phyloP scores from a whole-genome alignment of 805 yeast species.

The Starmerella bombi region DNA sequence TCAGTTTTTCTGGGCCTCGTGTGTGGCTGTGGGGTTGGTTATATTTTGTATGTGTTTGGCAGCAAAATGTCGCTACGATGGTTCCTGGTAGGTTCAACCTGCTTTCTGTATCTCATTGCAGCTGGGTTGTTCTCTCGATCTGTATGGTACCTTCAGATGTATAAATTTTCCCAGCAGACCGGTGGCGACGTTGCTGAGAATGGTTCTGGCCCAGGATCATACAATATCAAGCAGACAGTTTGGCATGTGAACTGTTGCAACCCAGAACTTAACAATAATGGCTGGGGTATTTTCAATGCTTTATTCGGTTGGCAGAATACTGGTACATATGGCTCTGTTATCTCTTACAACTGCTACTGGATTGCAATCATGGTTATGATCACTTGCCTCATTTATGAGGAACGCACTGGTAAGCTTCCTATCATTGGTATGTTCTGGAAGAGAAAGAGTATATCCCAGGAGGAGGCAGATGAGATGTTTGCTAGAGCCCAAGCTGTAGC shows the following conservation, averaged over 20 bases:
- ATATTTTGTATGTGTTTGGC: constrained; percentile 66
- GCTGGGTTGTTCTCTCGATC: constrained; percentile 92
- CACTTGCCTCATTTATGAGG: constrained; percentile 61
- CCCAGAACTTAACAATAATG: constrained; percentile 60
- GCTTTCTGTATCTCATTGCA: constrained; percentile 74
- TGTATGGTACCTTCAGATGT: constrained; percentile 73
- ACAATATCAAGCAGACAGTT: constrained; percentile 62
- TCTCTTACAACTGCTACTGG: constrained; percentile 88
- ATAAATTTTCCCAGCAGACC: constrained; percentile 47
- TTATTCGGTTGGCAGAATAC: constrained; percentile 95
- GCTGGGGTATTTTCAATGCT: constrained; percentile 96
- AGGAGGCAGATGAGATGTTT: constrained; percentile 29
- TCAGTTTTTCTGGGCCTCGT: constrained; percentile 82
- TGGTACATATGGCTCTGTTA: constrained; percentile 84
- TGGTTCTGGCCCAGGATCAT: constrained; percentile 93
- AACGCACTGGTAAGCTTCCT: constrained; percentile 73
- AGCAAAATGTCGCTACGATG: constrained; percentile 70
- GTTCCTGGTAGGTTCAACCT: constrained; percentile 76
- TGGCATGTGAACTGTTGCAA: constrained; percentile 98
- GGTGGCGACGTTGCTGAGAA: constrained; percentile 94
- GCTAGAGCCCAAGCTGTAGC: constrained; percentile 19
- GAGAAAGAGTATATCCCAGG: constrained; percentile 26
- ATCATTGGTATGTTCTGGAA: constrained; percentile 33
- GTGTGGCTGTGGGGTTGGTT: constrained; percentile 66
- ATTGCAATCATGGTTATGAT: constrained; percentile 44